These are phyloP conservation scores for Raphanus hybrid DNA, from an alignment of 441 rosid genomes.

Conservation along the genomic window DNA sequence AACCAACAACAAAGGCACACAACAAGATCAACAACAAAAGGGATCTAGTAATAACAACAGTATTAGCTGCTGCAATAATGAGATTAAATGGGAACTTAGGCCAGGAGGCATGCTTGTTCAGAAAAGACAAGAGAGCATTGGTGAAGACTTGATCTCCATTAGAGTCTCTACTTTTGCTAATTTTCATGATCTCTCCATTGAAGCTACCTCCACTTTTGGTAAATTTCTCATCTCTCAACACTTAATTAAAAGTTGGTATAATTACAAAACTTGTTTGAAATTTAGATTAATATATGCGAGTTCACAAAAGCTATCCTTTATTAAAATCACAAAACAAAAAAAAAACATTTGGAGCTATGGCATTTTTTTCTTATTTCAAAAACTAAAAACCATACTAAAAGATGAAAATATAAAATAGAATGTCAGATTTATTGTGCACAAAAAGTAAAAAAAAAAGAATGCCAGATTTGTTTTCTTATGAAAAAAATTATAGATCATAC, in stretches of 20 bases:
- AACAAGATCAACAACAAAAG: constrained; percentile 32
- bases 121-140: constrained; percentile 63
- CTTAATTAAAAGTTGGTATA: not conserved
- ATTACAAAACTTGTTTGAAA: not conserved
- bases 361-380: not conserved
- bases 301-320: not conserved
- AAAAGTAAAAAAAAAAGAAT: too few relatives aligned
- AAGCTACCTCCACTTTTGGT: constrained; percentile 90
- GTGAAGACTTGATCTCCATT: constrained; percentile 59
- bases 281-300: not conserved
- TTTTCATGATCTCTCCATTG: constrained; percentile 71
- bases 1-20: constrained; percentile 40
- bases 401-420: not conserved
- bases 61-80: constrained; percentile 41
- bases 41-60: constrained; percentile 21
- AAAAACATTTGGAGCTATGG: not conserved
- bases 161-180: constrained; percentile 75
- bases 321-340: not conserved
- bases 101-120: constrained; percentile 99
- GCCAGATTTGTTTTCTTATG: not conserved
- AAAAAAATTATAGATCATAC: not conserved
- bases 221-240: constrained; percentile 23
- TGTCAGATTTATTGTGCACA: too few relatives aligned
- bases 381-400: not conserved
- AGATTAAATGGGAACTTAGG: constrained; percentile 88